A percentile compares a stretch with the other conserved stretches of the same genome.
Evolutionary conservation across 75 land plant species (phyloP).

Genomic region (Cunninghamia lanceolata): DNA sequence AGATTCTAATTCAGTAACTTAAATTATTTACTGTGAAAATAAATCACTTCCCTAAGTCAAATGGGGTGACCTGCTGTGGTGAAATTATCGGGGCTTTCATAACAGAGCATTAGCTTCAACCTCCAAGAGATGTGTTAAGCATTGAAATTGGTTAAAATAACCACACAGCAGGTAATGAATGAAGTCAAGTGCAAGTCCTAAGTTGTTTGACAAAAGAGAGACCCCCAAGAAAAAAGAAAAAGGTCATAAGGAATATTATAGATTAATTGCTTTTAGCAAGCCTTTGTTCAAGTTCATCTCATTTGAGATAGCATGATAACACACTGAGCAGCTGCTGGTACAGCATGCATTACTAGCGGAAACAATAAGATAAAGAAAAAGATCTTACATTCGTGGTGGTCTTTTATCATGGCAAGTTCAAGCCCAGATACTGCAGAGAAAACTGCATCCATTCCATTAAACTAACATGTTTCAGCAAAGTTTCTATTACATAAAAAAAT

Average conservation of each 20-base stretch:
- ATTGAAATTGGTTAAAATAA: not conserved
- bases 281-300: not conserved
- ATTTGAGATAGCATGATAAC: not conserved
- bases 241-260: not conserved
- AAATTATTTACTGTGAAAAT: not conserved
- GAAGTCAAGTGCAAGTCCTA: not conserved
- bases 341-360: not conserved
- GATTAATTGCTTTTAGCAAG: not conserved
- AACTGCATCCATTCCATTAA: constrained; percentile 24
- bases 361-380: not conserved
- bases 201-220: not conserved
- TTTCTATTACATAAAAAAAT: not conserved
- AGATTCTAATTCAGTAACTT: no score
- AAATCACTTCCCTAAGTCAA: not conserved
- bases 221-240: not conserved
- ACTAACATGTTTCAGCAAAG: not conserved
- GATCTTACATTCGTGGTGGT: constrained; percentile 20
- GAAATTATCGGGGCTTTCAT: not conserved
- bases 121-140: not conserved
- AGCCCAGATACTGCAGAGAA: constrained; percentile 35
- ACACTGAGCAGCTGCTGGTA: not conserved
- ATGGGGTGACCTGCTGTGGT: not conserved
- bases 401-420: no score
- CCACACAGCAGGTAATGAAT: not conserved
- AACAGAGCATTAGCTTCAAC: not conserved